A percentile compares a stretch with the other conserved stretches of the same genome.
These are phyloP conservation scores for Pleurotus ostreatus DNA, from an alignment of 768 basidiomycete species.

Conservation along the genomic window DNA sequence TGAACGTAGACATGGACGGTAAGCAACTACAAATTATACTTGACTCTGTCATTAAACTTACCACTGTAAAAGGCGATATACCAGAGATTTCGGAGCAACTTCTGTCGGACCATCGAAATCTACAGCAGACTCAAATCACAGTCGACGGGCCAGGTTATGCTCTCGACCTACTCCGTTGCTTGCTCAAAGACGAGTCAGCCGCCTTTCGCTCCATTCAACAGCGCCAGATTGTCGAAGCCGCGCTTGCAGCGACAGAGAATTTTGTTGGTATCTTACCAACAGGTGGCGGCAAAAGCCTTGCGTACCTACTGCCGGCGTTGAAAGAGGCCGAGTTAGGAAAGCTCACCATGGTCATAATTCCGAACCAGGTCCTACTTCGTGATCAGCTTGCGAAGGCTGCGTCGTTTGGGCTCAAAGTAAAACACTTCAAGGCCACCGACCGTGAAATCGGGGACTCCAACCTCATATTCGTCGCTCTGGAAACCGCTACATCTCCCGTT, in stretches of 20 bases:
- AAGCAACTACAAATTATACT: too few relatives aligned
- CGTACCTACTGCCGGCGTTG: conserved; percentile 14
- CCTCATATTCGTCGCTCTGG: conserved; percentile 17
- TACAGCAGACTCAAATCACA: too few relatives aligned
- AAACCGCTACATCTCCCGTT: conserved; percentile 5
- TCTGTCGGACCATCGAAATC: too few relatives aligned
- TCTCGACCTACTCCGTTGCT: too few relatives aligned
- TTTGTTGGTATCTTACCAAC: conserved; percentile 19
- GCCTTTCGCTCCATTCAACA: conserved; percentile 12
- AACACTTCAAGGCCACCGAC: conserved; percentile 4
- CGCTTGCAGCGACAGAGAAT: conserved; percentile 7
- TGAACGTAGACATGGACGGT: too few relatives aligned
- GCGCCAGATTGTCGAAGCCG: conserved; percentile 6
- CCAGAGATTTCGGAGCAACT: too few relatives aligned
- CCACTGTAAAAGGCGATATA: too few relatives aligned
- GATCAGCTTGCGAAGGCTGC: conserved; percentile 9
- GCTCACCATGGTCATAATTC: conserved; percentile 14
- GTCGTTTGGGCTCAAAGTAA: not conserved
- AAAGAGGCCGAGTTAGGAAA: not conserved
- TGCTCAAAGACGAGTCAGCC: not conserved
- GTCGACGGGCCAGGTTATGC: too few relatives aligned
- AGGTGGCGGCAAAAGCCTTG: conserved; percentile 19
- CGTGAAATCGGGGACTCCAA: not conserved
- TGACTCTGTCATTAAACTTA: too few relatives aligned
- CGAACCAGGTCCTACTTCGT: conserved; percentile 13